Evolutionary conservation across 2,329 filamentous ascomycete species (phyloP).

Genomic region (Botrytis medusae): DNA sequence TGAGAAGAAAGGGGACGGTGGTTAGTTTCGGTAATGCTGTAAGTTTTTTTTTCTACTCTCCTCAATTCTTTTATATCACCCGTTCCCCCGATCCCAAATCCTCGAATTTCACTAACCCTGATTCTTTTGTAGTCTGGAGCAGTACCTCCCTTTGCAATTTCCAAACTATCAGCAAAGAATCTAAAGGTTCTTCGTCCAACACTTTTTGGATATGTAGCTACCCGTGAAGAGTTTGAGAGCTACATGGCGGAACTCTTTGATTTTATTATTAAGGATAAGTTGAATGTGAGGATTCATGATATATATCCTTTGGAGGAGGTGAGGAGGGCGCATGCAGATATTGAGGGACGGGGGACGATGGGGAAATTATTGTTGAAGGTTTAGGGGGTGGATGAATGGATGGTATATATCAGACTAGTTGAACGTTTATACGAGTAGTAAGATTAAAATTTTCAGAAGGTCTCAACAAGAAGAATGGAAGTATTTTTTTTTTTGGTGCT

Average conservation of each 20-base stretch:
- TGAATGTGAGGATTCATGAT: slow-evolving; percentile 74
- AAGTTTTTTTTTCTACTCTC: slow-evolving; percentile 39
- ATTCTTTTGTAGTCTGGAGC: slow-evolving; percentile 38
- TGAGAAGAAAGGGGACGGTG: slow-evolving; percentile 75
- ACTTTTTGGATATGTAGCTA: slow-evolving; percentile 68
- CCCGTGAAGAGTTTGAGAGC: slow-evolving; percentile 67
- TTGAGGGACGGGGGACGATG: slow-evolving; percentile 78
- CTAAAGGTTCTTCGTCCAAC: slow-evolving; percentile 72
- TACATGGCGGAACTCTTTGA: slow-evolving; percentile 73
- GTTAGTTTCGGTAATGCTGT: slow-evolving; percentile 79
- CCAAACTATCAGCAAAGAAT: slow-evolving; percentile 70
- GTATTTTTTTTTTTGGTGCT: neutral
- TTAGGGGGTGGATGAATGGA: slow-evolving; percentile 39
- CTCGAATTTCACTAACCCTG: neutral
- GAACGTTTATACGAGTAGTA: neutral
- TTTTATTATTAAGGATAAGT: slow-evolving; percentile 65
- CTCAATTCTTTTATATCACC: neutral
- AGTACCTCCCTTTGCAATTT: slow-evolving; percentile 64
- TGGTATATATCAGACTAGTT: neutral
- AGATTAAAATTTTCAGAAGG: neutral
- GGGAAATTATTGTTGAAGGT: slow-evolving; percentile 76
- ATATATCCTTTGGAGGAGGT: slow-evolving; percentile 74
- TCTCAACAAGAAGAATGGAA: rapidly evolving
- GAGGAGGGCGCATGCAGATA: slow-evolving; percentile 69
- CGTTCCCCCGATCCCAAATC: neutral